phyloP scores from a whole-genome alignment of 2,329 filamentous ascomycete genomes.

The Xylaria sp. region DNA sequence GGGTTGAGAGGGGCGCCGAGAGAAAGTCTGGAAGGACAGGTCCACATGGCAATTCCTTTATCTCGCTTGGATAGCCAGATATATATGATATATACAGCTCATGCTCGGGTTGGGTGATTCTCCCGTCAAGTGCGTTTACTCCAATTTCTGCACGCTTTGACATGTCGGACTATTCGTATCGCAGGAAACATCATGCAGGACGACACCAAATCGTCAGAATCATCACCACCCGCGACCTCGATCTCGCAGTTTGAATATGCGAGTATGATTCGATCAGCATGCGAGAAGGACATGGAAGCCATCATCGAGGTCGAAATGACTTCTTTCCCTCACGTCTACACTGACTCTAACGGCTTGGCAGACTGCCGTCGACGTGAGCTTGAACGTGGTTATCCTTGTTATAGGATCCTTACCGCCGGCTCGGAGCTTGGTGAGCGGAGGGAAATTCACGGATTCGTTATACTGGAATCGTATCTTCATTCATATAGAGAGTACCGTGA shows the following conservation, averaged over 20 bases:
- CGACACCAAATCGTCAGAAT: slow-evolving; percentile 14
- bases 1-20: not conserved
- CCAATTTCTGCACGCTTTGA: slow-evolving; percentile 35
- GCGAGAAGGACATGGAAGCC: slow-evolving; percentile 29
- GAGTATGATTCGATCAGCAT: slow-evolving; percentile 31
- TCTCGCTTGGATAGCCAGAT: slow-evolving; percentile 22
- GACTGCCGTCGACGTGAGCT: slow-evolving; percentile 33
- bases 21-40: not conserved
- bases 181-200: slow-evolving; percentile 24
- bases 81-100: slow-evolving; percentile 23
- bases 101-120: slow-evolving; percentile 6
- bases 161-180: slow-evolving; percentile 14
- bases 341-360: slow-evolving; percentile 11
- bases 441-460: slow-evolving; percentile 30
- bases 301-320: slow-evolving; percentile 33
- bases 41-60: slow-evolving; percentile 15
- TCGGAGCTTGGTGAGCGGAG: slow-evolving; percentile 1
- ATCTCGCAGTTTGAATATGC: not conserved
- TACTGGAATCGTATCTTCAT: slow-evolving; percentile 35
- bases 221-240: slow-evolving; percentile 9
- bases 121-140: slow-evolving; percentile 20
- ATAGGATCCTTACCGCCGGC: slow-evolving; percentile 17
- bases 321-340: slow-evolving; percentile 36
- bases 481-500: slow-evolving; percentile 24
- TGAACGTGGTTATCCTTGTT: slow-evolving; percentile 28